Evolutionary conservation across 2,329 filamentous ascomycete species (phyloP), one percentile per base, ranked within the genome.

Genomic region (Sporothrix brunneoviolacea): DNA sequence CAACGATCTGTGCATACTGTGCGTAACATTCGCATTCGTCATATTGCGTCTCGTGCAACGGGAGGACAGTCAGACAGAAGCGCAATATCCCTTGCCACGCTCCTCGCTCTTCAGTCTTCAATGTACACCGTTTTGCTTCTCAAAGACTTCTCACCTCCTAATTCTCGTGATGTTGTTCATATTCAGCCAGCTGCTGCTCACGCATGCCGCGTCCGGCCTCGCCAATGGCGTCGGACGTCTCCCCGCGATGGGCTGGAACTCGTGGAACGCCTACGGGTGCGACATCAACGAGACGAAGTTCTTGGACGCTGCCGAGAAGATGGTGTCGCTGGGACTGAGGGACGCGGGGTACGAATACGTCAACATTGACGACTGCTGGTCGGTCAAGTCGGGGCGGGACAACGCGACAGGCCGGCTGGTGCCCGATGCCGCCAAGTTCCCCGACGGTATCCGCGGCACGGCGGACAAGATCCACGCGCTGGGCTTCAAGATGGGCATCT

Each of bases 281-380:
- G 63, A 75, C 49, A 75, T 79, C 49, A 70, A 69, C 47, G 72
- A 78, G 58, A 62, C 63, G 3, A 65, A 72, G n/a, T 72, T 80
- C 55, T 54, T 76, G 8, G 64, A 66, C 22, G 69, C 72, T 0
- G 75, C 73, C 1, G 57, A 74, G 36, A 63, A 70, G 30, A 66
- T 80, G 33, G 66, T 78, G 18, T 64, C 70, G 8, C 66, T 73
- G 3, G 77, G 73, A 3, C 67, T 78, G 12, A 70, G 71, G 59
- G 73, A 76, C 36, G 66, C 71, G 4, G 79, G 79, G 2, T 82
- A 82, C 58, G 63, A 73, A 18, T 80, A 82, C 49, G 72, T 83
- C 50, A 78, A 79, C 52, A 73, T 80, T 52, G 80, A 84, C 62
- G 82, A 84, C 60, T 83, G 80, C 65, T 86, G 75, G 76, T 70